Percentiles rank a stretch among this genome's conserved stretches.
Conservation (phyloP, 192 early-diverging fungal genomes). For the Coemansia sp. region DNA sequence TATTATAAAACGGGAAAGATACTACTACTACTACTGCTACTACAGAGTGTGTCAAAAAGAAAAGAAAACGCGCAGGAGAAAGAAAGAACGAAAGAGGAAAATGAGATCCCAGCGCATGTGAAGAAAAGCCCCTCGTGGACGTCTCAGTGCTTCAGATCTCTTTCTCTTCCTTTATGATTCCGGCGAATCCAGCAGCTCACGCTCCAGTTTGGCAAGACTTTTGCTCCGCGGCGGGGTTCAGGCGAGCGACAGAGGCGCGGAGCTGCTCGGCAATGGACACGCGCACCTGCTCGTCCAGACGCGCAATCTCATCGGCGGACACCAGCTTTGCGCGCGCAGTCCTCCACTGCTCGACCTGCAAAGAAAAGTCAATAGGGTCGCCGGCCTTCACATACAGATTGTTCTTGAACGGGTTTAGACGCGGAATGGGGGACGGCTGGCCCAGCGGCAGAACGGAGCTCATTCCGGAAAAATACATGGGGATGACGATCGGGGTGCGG, state of each 20-base stretch:
- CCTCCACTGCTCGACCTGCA: constrained; percentile 59
- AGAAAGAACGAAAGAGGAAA: background rate
- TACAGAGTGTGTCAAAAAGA: background rate
- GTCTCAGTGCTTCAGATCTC: background rate
- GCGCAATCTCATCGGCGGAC: constrained; percentile 16
- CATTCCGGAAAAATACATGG: constrained; percentile 72
- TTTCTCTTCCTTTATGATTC: background rate
- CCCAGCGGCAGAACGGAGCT: constrained; percentile 61
- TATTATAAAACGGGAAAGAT: background rate
- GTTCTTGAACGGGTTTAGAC: constrained; percentile 56
- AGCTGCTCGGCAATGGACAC: constrained; percentile 33
- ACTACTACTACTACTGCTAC: too few relatives aligned
- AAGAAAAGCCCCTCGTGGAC: background rate
- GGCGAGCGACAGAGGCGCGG: constrained; percentile 17
- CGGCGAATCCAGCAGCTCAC: background rate
- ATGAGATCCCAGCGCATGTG: background rate
- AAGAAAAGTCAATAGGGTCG: constrained; percentile 70
- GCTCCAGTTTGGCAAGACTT: background rate
- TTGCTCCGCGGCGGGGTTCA: constrained; percentile 18
- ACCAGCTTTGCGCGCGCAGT: constrained; percentile 17
- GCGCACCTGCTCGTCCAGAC: constrained; percentile 37
- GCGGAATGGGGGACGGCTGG: constrained; percentile 37
- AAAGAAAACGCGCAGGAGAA: background rate
- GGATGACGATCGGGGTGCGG: constrained; percentile 67
- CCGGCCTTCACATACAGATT: constrained; percentile 68